Evolutionary conservation across 2,329 filamentous ascomycete genomes (phyloP).

Genomic region (Sphaerulina vaccinii): DNA sequence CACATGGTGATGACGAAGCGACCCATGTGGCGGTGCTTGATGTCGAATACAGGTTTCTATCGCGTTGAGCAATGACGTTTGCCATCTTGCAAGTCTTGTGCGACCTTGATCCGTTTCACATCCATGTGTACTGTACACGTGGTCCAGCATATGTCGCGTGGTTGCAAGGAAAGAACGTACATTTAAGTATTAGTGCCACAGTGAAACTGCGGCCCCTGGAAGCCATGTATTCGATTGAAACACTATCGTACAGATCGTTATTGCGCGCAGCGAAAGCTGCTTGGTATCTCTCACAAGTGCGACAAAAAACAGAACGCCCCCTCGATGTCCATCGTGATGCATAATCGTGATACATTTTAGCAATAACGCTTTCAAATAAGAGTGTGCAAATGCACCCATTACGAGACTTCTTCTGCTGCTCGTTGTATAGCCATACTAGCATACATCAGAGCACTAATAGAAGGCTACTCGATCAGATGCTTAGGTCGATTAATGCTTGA

Average conservation of each 20-base stretch:
- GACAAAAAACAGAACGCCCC: not conserved
- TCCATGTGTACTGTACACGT: not conserved
- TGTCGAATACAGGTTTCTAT: not conserved
- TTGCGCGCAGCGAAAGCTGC: conserved; percentile 12
- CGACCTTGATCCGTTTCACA: not conserved
- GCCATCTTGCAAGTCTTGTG: not conserved
- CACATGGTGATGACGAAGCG: too few species aligned
- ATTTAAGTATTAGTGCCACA: not conserved
- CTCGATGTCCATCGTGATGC: conserved; percentile 1
- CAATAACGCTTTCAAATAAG: conserved; percentile 6
- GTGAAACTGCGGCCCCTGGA: not conserved
- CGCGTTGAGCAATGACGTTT: conserved; percentile 3
- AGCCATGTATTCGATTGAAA: not conserved
- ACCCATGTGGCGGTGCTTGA: conserved; percentile 5
- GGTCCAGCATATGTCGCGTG: too few species aligned
- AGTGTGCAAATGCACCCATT: conserved; percentile 3
- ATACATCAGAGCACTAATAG: conserved; percentile 15
- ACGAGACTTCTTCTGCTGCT: not conserved
- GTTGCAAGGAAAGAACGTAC: too few species aligned
- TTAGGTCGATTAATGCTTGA: conserved; percentile 7
- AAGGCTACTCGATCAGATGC: conserved; percentile 23
- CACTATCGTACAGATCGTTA: conserved; percentile 8
- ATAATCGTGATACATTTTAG: conserved; percentile 5
- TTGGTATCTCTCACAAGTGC: conserved; percentile 13
- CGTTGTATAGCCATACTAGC: conserved; percentile 7